Percentiles rank a stretch among this genome's conserved stretches.
phyloP scores from a whole-genome alignment of 192 early-diverging fungal genomes.

The Rhizophagus clarus region DNA sequence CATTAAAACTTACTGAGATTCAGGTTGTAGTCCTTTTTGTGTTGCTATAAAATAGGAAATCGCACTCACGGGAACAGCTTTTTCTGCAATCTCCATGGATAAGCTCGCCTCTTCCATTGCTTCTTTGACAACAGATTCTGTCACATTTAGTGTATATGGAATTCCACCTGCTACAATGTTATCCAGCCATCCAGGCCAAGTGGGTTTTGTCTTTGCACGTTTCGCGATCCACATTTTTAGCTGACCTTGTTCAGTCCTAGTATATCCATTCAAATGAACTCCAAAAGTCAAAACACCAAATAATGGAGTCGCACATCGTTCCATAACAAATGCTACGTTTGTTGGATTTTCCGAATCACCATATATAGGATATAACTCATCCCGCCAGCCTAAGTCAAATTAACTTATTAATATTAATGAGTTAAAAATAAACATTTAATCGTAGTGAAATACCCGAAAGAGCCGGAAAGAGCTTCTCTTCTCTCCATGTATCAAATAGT shows the following conservation, averaged over 20 bases:
- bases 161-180: slow-evolving; percentile 84
- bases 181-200: slow-evolving; percentile 84
- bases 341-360: slow-evolving; percentile 41
- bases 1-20: slow-evolving; percentile 64
- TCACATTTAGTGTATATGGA: slow-evolving; percentile 54
- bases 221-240: slow-evolving; percentile 88
- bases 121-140: slow-evolving; percentile 80
- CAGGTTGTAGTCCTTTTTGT: slow-evolving; percentile 69
- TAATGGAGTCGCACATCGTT: slow-evolving; percentile 75
- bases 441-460: slow-evolving; percentile 22
- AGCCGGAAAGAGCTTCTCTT: slow-evolving; percentile 36
- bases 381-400: slow-evolving; percentile 70
- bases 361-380: slow-evolving; percentile 84
- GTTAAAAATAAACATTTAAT: neutral
- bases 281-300: slow-evolving; percentile 89
- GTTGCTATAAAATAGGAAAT: slow-evolving; percentile 73
- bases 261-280: slow-evolving; percentile 86
- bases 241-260: slow-evolving; percentile 41
- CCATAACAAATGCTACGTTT: slow-evolving; percentile 63
- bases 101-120: slow-evolving; percentile 89
- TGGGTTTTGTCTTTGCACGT: slow-evolving; percentile 77
- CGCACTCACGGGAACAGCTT: slow-evolving; percentile 56
- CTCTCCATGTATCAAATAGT: slow-evolving; percentile 45
- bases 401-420: slow-evolving; percentile 18
- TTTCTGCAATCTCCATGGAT: slow-evolving; percentile 51